Base-by-base conservation (phyloP, 306 rosid species). In the Nissolia schottii region DNA sequence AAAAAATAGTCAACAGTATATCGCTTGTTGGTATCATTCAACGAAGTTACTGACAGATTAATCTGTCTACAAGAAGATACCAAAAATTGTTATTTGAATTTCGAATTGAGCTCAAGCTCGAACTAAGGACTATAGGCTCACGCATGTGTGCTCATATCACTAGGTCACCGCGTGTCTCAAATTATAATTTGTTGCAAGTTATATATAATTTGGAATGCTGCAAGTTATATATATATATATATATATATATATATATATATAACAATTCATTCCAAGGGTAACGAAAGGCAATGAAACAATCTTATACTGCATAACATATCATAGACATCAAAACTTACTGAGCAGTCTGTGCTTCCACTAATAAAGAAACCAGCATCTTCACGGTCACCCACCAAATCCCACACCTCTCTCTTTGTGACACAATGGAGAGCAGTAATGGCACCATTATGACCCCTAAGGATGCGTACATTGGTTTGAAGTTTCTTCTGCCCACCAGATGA, bases 341-440 rank as follows among this genome's bases (percentile, higher is more conserved):
- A 83, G 87, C 97, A 85, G 78, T 94, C 99, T 11, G 96, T 87
- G 87, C 99, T 89, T 79, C 99, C 99, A 76, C 99, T 91, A 48
- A 94, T 91, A 77, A 94, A 89, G 81, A 94, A 91, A 60, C 99
- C 99, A 51, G 99, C 97, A 84, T 94, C 99, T 86, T 94, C 99
- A 64, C 97, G 99, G 81, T 94, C 99, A 80, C 99, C 97, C 73
- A 94, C 93, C 78, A 94, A 90, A 86, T 94, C 99, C 97, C 99
- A 94, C 71, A 91, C 99, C 76, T 91, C 99, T 84, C 99, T 87
- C 80, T 89, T 94, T 11, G 99, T 87, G 50, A 94, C 99, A 85
- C 97, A 94, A 77, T 94, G 99, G 67, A 94, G 86, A 82, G 99
- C 96, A 76, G 96, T 94, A 60, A 94, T 77, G 29, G 96, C 85